These are phyloP conservation scores for Eimeria tenella DNA, from an alignment of 169 alveolate species.

Conservation along the genomic window DNA sequence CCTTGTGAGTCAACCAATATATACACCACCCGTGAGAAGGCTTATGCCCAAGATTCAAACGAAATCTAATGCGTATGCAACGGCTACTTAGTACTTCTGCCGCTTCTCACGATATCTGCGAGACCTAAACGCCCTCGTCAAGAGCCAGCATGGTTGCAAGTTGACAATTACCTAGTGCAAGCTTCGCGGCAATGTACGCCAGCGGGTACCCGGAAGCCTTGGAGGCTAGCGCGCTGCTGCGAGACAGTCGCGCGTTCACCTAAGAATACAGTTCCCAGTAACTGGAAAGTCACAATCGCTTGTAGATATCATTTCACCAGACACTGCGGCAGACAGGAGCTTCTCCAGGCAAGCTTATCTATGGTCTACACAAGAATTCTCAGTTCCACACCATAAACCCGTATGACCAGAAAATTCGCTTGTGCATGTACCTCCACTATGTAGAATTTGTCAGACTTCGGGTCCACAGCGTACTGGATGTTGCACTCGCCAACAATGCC, in stretches of 20 bases:
- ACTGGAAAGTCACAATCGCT: neutral
- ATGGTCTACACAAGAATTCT: neutral
- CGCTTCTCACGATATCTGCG: too few relatives aligned
- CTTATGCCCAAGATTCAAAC: too few relatives aligned
- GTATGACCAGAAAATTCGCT: neutral
- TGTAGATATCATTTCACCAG: neutral
- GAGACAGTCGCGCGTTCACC: slow-evolving; percentile 92
- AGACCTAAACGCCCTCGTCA: too few relatives aligned
- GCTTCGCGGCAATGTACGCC: slow-evolving; percentile 94
- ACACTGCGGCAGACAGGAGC: too few relatives aligned
- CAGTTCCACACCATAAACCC: neutral
- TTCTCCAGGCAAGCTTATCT: too few relatives aligned
- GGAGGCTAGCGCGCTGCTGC: slow-evolving; percentile 93
- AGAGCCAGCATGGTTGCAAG: too few relatives aligned
- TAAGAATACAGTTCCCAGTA: neutral
- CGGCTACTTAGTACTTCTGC: too few relatives aligned
- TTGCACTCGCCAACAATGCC: slow-evolving; percentile 94
- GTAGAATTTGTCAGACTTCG: slow-evolving; percentile 88
- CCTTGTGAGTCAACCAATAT: too few relatives aligned
- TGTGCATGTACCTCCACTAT: slow-evolving; percentile 88
- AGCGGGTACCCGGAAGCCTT: slow-evolving; percentile 95
- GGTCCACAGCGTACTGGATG: slow-evolving; percentile 93
- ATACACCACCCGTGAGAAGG: too few relatives aligned
- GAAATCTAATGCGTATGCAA: too few relatives aligned
- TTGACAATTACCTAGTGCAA: slow-evolving; percentile 88